These are phyloP conservation scores for Magnaporthiopsis rhizophila DNA, from an alignment of 2,329 filamentous ascomycete genomes.

Conservation along the genomic window DNA sequence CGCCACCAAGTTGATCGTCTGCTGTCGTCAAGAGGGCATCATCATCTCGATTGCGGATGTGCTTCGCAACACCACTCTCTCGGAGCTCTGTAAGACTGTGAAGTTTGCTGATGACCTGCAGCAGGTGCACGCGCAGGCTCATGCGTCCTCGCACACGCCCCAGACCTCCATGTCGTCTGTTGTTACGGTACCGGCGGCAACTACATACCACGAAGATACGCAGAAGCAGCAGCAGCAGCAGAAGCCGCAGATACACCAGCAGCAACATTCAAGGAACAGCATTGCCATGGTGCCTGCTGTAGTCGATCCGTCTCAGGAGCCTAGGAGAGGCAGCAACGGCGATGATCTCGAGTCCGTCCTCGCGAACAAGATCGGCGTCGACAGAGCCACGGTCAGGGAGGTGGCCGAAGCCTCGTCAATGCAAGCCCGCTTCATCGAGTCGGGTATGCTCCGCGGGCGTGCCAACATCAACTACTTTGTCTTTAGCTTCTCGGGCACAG, in stretches of 20 bases:
- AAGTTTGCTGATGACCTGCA: constrained; percentile 15
- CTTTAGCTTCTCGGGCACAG: constrained; percentile 36
- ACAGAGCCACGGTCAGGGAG: constrained; percentile 35
- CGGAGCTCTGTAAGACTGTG: constrained; percentile 33
- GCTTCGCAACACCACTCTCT: constrained; percentile 31
- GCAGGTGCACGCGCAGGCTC: background rate
- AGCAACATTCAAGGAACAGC: constrained; percentile 9
- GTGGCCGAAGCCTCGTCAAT: constrained; percentile 39
- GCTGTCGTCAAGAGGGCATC: constrained; percentile 35
- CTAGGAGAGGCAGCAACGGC: background rate
- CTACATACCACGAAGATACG: background rate
- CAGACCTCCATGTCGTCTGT: background rate
- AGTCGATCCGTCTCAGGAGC: constrained; percentile 16
- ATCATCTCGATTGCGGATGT: constrained; percentile 34
- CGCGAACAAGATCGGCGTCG: constrained; percentile 33
- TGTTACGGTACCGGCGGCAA: background rate
- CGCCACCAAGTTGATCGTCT: constrained; percentile 34
- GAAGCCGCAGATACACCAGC: constrained; percentile 2
- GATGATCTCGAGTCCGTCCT: constrained; percentile 32
- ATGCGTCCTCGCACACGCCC: background rate
- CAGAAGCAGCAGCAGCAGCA: background rate
- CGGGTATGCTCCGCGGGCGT: constrained; percentile 33
- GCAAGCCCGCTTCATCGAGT: constrained; percentile 40
- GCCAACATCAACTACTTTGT: constrained; percentile 40
- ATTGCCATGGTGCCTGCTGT: constrained; percentile 11